phyloP scores from a whole-genome alignment of 805 yeast species.

The Kodamaea fukazawae region DNA sequence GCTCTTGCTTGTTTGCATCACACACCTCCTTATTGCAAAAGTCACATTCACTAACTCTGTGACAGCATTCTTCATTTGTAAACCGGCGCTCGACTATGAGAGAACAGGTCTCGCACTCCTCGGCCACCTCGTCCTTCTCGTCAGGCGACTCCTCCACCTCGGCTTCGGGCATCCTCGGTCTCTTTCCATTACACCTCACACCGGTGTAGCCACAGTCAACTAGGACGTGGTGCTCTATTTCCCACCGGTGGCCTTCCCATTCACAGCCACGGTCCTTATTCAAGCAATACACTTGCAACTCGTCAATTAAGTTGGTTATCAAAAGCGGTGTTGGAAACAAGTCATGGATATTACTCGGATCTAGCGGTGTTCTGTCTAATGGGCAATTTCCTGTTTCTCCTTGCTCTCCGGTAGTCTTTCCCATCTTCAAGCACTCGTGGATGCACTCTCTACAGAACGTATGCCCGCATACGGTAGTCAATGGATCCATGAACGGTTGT shows the following conservation, averaged over 20 bases:
- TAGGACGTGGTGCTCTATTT: conserved; percentile 47
- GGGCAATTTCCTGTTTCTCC: conserved; percentile 46
- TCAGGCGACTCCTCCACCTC: not conserved
- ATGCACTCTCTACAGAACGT: conserved; percentile 17
- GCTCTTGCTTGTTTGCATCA: conserved; percentile 28
- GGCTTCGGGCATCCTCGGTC: conserved; percentile 9
- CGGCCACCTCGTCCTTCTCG: not conserved
- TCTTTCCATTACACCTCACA: conserved; percentile 27
- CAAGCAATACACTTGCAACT: conserved; percentile 55
- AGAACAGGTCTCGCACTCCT: conserved; percentile 9
- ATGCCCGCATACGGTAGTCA: conserved; percentile 44
- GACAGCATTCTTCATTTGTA: conserved; percentile 35
- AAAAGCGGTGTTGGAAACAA: conserved; percentile 55
- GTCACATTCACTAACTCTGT: conserved; percentile 32
- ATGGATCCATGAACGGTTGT: conserved; percentile 58
- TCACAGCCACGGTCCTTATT: conserved; percentile 52
- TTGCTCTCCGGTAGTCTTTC: conserved; percentile 4
- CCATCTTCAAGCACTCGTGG: conserved; percentile 25
- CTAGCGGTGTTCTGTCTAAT: conserved; percentile 53
- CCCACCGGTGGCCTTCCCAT: conserved; percentile 60
- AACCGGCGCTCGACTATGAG: conserved; percentile 23
- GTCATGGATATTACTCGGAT: conserved; percentile 28
- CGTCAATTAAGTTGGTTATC: conserved; percentile 59
- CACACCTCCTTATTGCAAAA: conserved; percentile 33
- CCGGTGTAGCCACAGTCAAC: conserved; percentile 37